Evolutionary conservation across 305 asterid genomes (phyloP), one percentile per base, ranked within the genome.

Genomic region (Stenogyne calaminthoides): DNA sequence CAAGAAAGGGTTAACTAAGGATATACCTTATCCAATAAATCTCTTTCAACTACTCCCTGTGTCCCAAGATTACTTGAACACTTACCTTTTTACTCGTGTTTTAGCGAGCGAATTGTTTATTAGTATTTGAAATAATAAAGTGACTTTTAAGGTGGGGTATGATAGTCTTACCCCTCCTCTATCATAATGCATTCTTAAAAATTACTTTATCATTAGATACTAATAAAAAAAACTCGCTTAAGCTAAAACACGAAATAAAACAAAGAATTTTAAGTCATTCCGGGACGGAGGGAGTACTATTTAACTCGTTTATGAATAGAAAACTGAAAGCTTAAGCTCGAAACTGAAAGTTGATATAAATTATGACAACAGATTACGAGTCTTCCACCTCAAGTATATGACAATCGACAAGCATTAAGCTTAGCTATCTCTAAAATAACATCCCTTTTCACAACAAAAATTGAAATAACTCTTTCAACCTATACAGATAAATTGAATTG

Each of bases 371-470:
- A 39, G 16, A 19, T 69, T 67, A 34, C n/a, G 44, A 75, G 59
- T 27, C 44, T 75, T 68, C n/a, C 55, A 25, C 52, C 46, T 58
- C 52, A 19, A 67, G 22, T 36, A 49, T 25, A 55, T 55, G 32
- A 9, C 32, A 54, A 54, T 54, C 7, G 7, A n/a, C 57, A n/a
- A 70, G 36, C 54, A 22, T 12, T n/a, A 52, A 65, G 64, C 47
- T 65, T 74, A 77, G 47, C 32, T 47, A 49, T 5, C 20, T 14
- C 27, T 1, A 16, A 32, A 32, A 54, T 34, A 14, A 10, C 15
- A 64, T 56, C 29, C 34, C 15, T 3, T 16, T 34, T 10, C 36
- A 7, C 29, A 0, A 0, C 37, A 22, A 57, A 36, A 56, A 15
- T 7, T 20, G 37, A 54, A 39, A 40, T 2, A 64, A 25, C 3